Percentiles rank a stretch among this genome's conserved stretches.
Conservation (phyloP, 805 yeast genomes). For the Brettanomyces naardenensis region DNA sequence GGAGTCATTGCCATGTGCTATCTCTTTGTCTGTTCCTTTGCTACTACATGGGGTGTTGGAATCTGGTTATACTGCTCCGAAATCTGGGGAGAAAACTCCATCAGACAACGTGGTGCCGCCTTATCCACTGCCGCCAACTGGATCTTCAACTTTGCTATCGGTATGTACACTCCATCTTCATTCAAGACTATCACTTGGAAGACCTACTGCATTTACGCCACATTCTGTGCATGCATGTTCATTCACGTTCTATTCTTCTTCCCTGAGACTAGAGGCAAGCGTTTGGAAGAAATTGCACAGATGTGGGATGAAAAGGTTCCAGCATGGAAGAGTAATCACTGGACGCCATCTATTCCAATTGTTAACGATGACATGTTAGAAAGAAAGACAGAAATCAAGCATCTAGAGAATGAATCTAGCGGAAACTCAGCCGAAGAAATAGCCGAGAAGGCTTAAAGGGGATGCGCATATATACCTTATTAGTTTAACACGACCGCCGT, state of each 20-base stretch:
- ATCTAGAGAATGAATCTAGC: conserved; percentile 18
- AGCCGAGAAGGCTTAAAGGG: too few species aligned
- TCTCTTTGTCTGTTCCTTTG: conserved; percentile 62
- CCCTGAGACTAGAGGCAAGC: conserved; percentile 2
- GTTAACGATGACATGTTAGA: background rate
- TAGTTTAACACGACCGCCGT: too few species aligned
- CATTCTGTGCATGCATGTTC: conserved; percentile 1
- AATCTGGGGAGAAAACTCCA: conserved; percentile 62
- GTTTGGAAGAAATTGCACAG: conserved; percentile 1
- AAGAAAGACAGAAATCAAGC: background rate
- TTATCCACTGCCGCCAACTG: conserved; percentile 83
- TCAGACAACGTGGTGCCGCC: conserved; percentile 86
- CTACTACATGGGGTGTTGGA: conserved; percentile 86
- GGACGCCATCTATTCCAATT: conserved; percentile 1
- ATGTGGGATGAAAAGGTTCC: conserved; percentile 4
- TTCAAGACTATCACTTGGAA: conserved; percentile 72
- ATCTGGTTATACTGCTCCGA: conserved; percentile 86
- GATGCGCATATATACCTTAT: too few species aligned
- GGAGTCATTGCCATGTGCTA: conserved; percentile 61
- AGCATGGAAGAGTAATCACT: background rate
- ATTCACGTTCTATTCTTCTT: conserved; percentile 1
- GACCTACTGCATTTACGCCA: conserved; percentile 64
- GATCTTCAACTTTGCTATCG: conserved; percentile 84
- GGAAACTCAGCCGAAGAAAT: conserved; percentile 38
- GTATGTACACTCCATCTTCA: conserved; percentile 82